These are phyloP conservation scores for Candida dajiaensis DNA, from an alignment of 805 yeast species.

Conservation along the genomic window DNA sequence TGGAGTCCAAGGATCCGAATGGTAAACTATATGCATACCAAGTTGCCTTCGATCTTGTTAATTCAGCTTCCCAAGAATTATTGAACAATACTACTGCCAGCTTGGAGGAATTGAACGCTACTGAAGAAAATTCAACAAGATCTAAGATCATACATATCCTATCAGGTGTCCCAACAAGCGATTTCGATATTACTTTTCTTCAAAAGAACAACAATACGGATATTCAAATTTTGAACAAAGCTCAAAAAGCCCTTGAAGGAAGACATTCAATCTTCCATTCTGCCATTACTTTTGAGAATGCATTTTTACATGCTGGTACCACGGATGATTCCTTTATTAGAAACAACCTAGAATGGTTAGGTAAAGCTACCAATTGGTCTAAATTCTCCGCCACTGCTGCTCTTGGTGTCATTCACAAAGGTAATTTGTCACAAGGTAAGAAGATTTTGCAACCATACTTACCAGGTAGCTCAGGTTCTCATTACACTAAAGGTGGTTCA, in stretches of 20 bases:
- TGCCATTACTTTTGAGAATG: conserved; percentile 91
- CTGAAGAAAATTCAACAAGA: conserved; percentile 22
- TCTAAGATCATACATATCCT: conserved; percentile 60
- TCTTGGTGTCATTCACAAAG: conserved; percentile 92
- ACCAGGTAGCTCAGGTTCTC: conserved; percentile 74
- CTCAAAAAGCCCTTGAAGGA: conserved; percentile 80
- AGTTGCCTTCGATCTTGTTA: conserved; percentile 91
- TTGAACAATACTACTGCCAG: conserved; percentile 50
- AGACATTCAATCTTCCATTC: conserved; percentile 92
- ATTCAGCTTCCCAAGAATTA: conserved; percentile 86
- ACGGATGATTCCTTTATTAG: conserved; percentile 91
- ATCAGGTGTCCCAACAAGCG: conserved; percentile 92
- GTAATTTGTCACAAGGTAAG: conserved; percentile 87
- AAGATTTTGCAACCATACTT: conserved; percentile 83
- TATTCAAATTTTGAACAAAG: conserved; percentile 68
- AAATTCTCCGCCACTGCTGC: conserved; percentile 98
- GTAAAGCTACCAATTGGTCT: conserved; percentile 98
- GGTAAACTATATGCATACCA: conserved; percentile 70
- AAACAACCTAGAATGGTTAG: conserved; percentile 89
- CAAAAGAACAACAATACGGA: conserved; percentile 86
- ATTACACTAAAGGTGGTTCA: conserved; percentile 94
- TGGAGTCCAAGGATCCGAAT: conserved; percentile 34
- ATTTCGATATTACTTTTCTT: conserved; percentile 82
- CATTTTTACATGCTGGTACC: conserved; percentile 93
- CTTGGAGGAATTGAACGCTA: conserved; percentile 24